These are phyloP conservation scores for Picea mariana DNA, from an alignment of 83 land plant genomes.

Conservation along the genomic window DNA sequence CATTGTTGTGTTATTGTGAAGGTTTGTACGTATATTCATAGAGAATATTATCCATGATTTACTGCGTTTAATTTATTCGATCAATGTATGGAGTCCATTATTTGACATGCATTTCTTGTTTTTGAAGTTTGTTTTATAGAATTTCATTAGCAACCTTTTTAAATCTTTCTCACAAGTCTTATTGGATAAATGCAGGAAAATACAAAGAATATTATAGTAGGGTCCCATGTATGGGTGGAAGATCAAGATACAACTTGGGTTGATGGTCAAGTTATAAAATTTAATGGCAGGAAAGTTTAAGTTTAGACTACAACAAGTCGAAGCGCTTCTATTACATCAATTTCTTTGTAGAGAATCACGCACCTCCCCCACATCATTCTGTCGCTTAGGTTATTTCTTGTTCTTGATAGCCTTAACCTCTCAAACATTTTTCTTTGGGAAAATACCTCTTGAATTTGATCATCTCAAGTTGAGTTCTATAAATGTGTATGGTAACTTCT, in stretches of 20 bases:
- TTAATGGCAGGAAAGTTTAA: constrained; percentile 28
- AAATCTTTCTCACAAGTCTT: background rate
- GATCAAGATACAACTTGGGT: constrained; percentile 34
- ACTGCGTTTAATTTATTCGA: background rate
- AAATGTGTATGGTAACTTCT: too few species aligned
- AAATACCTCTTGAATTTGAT: too few species aligned
- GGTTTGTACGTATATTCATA: too few species aligned
- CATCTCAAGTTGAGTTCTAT: too few species aligned
- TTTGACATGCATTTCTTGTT: background rate
- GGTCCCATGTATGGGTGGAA: too few species aligned
- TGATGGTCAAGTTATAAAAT: constrained; percentile 36
- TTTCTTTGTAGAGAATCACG: too few species aligned
- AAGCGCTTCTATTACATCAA: too few species aligned
- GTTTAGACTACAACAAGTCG: constrained; percentile 22
- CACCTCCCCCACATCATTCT: too few species aligned
- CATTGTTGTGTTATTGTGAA: too few species aligned
- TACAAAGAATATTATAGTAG: constrained; percentile 49
- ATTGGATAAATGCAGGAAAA: constrained; percentile 43
- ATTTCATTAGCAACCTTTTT: background rate
- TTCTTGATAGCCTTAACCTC: too few species aligned
- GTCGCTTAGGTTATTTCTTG: too few species aligned
- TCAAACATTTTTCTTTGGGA: too few species aligned
- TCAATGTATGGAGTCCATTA: background rate
- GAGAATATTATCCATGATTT: background rate
- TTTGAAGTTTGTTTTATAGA: background rate